Conservation (phyloP, 108 stramenopile genomes). For the Skeletonema tropicum region DNA sequence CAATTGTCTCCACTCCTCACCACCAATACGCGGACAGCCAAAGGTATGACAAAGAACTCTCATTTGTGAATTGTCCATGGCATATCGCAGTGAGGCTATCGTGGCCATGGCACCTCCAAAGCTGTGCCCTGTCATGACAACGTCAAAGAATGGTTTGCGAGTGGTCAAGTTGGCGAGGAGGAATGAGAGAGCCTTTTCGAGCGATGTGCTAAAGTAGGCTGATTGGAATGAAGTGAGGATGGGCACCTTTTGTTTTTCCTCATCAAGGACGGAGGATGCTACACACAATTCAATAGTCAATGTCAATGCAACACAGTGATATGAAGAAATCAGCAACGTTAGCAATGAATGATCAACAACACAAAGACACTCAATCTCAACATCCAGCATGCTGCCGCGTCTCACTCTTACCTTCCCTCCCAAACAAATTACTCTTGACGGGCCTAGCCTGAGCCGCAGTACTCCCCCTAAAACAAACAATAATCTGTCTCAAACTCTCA, state of each 20-base stretch:
- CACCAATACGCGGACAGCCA: conserved; percentile 73
- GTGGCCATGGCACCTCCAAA: conserved; percentile 75
- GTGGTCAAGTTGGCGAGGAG: conserved; percentile 65
- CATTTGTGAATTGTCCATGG: conserved; percentile 57
- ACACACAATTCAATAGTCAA: background rate
- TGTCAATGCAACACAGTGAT: background rate
- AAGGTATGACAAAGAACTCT: conserved; percentile 63
- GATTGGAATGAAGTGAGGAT: conserved; percentile 43
- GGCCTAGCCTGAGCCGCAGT: conserved; percentile 67
- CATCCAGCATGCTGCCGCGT: too few species aligned
- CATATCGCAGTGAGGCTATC: conserved; percentile 65
- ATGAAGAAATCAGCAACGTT: background rate
- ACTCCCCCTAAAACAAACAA: conserved; percentile 75
- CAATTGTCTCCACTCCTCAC: conserved; percentile 57
- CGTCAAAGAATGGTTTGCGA: conserved; percentile 78
- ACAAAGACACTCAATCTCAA: too few species aligned
- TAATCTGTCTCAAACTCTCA: conserved; percentile 62
- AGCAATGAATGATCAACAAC: background rate
- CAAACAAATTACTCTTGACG: conserved; percentile 37
- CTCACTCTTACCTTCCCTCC: conserved; percentile 33
- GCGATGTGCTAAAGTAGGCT: conserved; percentile 50
- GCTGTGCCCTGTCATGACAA: conserved; percentile 77
- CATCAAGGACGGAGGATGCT: conserved; percentile 38
- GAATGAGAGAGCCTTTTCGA: conserved; percentile 63
- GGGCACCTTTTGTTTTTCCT: conserved; percentile 31